Percentiles rank a stretch among this genome's conserved stretches.
Conservation (phyloP, 352 stramenopile species). For the Salisapilia sapeloensis region DNA sequence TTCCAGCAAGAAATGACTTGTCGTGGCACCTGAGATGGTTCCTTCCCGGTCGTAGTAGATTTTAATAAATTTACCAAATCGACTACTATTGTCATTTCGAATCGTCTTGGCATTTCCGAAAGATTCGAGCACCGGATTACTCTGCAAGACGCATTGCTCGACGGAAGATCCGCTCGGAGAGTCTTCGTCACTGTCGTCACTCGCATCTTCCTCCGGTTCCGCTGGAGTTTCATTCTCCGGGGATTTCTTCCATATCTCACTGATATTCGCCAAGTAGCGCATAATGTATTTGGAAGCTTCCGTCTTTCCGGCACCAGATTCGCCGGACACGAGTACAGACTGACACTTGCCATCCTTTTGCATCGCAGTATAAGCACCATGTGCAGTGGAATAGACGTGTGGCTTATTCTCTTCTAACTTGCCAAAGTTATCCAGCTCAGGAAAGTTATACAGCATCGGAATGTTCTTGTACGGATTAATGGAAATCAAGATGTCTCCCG, state of each 20-base stretch:
- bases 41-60: conserved; percentile 87
- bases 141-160: conserved; percentile 84
- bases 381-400: conserved; percentile 73
- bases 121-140: conserved; percentile 84
- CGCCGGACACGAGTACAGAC: conserved; percentile 74
- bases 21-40: conserved; percentile 83
- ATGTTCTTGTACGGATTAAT: conserved; percentile 96
- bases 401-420: conserved; percentile 76
- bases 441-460: conserved; percentile 83
- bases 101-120: conserved; percentile 91
- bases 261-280: conserved; percentile 84
- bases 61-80: conserved; percentile 94
- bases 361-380: conserved; percentile 69
- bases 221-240: conserved; percentile 16
- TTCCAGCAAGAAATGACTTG: conserved; percentile 96
- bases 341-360: conserved; percentile 68
- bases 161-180: conserved; percentile 35
- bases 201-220: conserved; percentile 16
- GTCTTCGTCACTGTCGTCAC: conserved; percentile 20
- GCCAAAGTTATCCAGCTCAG: conserved; percentile 71
- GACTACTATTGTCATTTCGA: conserved; percentile 92
- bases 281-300: conserved; percentile 87
- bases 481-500: conserved; percentile 90
- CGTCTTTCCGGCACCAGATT: conserved; percentile 78
- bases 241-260: conserved; percentile 68